These are phyloP conservation scores for Penicilliopsis zonata DNA, from an alignment of 495 filamentous ascomycete genomes.

Conservation along the genomic window DNA sequence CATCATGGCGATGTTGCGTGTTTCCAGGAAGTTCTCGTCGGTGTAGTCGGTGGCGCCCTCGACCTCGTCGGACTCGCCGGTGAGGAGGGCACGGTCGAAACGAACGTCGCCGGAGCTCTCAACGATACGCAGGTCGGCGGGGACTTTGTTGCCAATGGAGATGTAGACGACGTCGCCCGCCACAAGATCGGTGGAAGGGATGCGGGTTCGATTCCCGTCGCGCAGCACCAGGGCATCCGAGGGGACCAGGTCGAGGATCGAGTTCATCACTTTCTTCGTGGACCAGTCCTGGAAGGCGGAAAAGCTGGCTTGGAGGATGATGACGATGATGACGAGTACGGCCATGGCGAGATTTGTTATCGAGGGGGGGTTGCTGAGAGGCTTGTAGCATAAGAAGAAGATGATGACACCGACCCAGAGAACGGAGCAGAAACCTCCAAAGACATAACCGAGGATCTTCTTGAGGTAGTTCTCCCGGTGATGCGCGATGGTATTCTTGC, in stretches of 20 bases:
- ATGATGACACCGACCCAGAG: constrained; percentile 54
- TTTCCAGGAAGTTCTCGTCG: constrained; percentile 64
- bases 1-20: constrained; percentile 59
- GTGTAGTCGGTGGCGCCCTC: constrained; percentile 46
- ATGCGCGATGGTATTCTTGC: constrained; percentile 47
- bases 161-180: constrained; percentile 57
- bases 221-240: constrained; percentile 50
- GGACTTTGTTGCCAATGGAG: constrained; percentile 56
- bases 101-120: constrained; percentile 52
- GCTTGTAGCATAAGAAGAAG: constrained; percentile 62
- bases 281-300: constrained; percentile 59
- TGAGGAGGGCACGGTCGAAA: constrained; percentile 63
- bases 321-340: constrained; percentile 54
- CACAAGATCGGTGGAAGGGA: constrained; percentile 48
- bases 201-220: constrained; percentile 34
- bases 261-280: constrained; percentile 50
- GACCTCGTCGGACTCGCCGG: constrained; percentile 54
- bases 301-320: constrained; percentile 58
- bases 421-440: constrained; percentile 62
- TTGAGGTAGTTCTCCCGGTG: constrained; percentile 42
- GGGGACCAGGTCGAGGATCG: constrained; percentile 55
- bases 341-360: constrained; percentile 56
- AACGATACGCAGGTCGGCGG: constrained; percentile 59
- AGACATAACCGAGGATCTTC: constrained; percentile 55
- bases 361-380: constrained; percentile 58